Evolutionary conservation across 495 filamentous ascomycete genomes (phyloP).

Genomic region (Penicillium bovifimosum): DNA sequence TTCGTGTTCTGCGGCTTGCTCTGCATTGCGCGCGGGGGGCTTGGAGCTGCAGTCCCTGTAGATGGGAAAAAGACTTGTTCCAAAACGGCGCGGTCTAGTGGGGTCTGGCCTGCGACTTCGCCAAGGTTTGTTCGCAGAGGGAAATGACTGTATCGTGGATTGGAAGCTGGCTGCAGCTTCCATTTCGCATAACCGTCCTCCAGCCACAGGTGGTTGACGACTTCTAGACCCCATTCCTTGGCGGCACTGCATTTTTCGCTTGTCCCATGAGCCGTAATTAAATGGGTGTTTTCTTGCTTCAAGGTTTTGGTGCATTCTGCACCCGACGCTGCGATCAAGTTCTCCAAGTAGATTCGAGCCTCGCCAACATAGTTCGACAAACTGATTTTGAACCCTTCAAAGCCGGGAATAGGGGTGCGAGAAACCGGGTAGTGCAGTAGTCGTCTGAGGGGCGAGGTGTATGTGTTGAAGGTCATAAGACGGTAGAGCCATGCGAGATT

Average conservation of each 20-base stretch:
- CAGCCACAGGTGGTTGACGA: constrained; percentile 94
- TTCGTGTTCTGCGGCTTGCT: constrained; percentile 37
- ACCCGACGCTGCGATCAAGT: constrained; percentile 74
- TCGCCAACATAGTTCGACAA: constrained; percentile 96
- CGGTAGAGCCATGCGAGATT: constrained; percentile 92
- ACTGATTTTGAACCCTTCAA: constrained; percentile 69
- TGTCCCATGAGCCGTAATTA: constrained; percentile 80
- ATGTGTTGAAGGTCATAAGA: constrained; percentile 80
- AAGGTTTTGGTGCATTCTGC: constrained; percentile 87
- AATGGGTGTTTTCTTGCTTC: constrained; percentile 89
- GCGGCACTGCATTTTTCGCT: constrained; percentile 92
- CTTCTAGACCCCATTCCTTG: constrained; percentile 82
- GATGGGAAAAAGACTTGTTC: constrained; percentile 51
- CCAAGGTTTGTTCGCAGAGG: constrained; percentile 84
- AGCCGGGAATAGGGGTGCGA: constrained; percentile 68
- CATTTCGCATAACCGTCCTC: constrained; percentile 95
- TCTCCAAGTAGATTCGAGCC: constrained; percentile 88
- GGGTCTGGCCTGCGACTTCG: constrained; percentile 86
- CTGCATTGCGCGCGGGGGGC: constrained; percentile 29
- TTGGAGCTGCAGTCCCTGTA: constrained; percentile 23
- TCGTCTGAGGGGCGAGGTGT: constrained; percentile 73
- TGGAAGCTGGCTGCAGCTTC: constrained; percentile 58
- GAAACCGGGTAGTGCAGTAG: constrained; percentile 88
- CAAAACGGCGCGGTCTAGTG: constrained; percentile 51
- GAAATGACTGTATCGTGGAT: constrained; percentile 73